phyloP scores from a whole-genome alignment of 805 yeast genomes.

The Candida andamanensis region DNA sequence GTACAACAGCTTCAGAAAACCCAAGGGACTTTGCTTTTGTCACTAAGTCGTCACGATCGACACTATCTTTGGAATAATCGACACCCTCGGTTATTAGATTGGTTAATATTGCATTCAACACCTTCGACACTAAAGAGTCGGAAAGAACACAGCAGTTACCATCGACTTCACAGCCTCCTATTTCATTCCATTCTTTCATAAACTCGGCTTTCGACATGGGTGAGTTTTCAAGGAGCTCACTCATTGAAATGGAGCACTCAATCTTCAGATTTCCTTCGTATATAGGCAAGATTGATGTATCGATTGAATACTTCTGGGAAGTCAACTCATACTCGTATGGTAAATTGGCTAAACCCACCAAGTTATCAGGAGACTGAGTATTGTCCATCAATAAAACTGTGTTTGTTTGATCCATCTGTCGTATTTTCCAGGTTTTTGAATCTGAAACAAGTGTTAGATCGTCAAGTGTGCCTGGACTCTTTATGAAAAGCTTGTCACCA shows the following conservation, averaged over 20 bases:
- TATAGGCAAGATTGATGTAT: slow-evolving; percentile 1
- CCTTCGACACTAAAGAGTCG: slow-evolving; percentile 19
- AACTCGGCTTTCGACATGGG: slow-evolving; percentile 57
- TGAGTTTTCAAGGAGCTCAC: slow-evolving; percentile 27
- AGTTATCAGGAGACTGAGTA: slow-evolving; percentile 1
- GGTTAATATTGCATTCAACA: slow-evolving; percentile 22
- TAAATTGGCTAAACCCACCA: slow-evolving; percentile 23
- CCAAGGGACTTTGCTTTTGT: not conserved
- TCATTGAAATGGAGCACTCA: not conserved
- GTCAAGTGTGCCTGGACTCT: slow-evolving; percentile 25
- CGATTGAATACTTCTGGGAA: not conserved
- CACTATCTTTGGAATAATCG: slow-evolving; percentile 12
- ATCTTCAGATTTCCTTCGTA: not conserved
- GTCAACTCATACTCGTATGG: slow-evolving; percentile 33
- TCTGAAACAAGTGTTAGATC: slow-evolving; percentile 58
- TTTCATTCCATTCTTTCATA: slow-evolving; percentile 42
- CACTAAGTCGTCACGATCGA: not conserved
- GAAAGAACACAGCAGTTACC: slow-evolving; percentile 35
- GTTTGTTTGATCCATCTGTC: slow-evolving; percentile 85
- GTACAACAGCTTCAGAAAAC: slow-evolving; percentile 32
- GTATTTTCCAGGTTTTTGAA: slow-evolving; percentile 53
- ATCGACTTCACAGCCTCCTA: slow-evolving; percentile 53
- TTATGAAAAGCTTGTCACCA: slow-evolving; percentile 26
- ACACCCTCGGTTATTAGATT: slow-evolving; percentile 20
- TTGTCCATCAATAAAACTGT: slow-evolving; percentile 50